Base-by-base conservation (phyloP, 164 flowering plant species). In the Sedum album region DNA sequence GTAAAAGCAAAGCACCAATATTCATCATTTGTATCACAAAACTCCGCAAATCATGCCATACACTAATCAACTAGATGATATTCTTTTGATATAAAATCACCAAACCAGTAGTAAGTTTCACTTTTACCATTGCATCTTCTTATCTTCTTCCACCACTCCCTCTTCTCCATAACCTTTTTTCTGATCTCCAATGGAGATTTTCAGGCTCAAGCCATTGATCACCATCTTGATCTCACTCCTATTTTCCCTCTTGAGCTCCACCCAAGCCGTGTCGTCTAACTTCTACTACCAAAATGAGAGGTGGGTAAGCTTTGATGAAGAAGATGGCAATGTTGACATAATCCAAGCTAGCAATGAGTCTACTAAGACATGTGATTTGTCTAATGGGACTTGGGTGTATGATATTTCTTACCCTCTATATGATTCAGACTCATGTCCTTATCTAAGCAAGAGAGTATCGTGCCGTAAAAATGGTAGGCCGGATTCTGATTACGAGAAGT, bases 381-480 rank as follows among this genome's bases (percentile, higher is more conserved):
- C 85, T 0, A 67, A 60, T 1, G 97, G 97, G 4, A 88, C 83
- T 75, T 89, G 96, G 97, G 82, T 84, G 31, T 84, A 66, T 68
- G 97, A 89, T 69, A 74, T 71, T 35, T 77, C 90, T 10, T 91
- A 91, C 70, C 96, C 97, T 67, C 87, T 91, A 14, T 91, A 91
- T 66, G 87, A 84, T 30, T 69, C 88, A 4, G 73, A 57, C 53
- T 57, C 62, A 3, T 89, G 97, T 67, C 92, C 96, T 1, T 91
- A 91, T 76, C 82, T 88, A 1, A 86, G 92, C 73, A 51, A 78
- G 4, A 71, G 82, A 4, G 86, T 88, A 6, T 77, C 81, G 39
- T 91, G 96, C 39, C 86, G 73, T 63, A 77, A 66, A 55, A 91
- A 91, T 69, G 97, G 97, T 6, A 68, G 97, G 66, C 96, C 97